These are phyloP conservation scores for Rhododendron williamsianum DNA, from an alignment of 148 eudicot genomes.

Conservation along the genomic window DNA sequence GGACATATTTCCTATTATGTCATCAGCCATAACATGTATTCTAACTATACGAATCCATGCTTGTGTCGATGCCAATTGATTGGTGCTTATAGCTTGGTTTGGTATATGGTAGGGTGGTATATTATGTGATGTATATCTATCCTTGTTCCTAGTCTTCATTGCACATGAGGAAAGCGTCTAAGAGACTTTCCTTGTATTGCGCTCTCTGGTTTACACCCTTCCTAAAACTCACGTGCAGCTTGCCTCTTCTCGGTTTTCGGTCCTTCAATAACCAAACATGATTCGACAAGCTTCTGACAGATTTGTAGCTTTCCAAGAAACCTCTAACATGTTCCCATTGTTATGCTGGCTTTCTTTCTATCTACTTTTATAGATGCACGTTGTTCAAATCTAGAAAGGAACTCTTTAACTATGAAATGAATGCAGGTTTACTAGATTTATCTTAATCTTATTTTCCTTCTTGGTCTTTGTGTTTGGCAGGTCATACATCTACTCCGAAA, in stretches of 20 bases:
- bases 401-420: not conserved
- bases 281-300: not conserved
- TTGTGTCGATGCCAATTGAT: not conserved
- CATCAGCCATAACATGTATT: not conserved
- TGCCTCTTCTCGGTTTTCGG: not conserved
- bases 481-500: constrained; percentile 10
- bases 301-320: not conserved
- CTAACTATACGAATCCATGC: not conserved
- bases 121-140: not conserved
- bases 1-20: not conserved
- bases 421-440: not conserved
- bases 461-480: constrained; percentile 10
- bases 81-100: not conserved
- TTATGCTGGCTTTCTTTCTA: not conserved
- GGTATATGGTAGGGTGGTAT: not conserved
- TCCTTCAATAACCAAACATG: not conserved
- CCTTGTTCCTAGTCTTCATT: not conserved
- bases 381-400: not conserved
- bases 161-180: not conserved
- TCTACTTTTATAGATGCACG: not conserved
- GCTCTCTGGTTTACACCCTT: not conserved
- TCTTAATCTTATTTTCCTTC: not conserved
- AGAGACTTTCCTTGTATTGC: not conserved
- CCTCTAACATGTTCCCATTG: not conserved
- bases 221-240: not conserved